These are phyloP conservation scores for Dryas octopetala DNA, from an alignment of 306 rosid genomes.

Conservation along the genomic window DNA sequence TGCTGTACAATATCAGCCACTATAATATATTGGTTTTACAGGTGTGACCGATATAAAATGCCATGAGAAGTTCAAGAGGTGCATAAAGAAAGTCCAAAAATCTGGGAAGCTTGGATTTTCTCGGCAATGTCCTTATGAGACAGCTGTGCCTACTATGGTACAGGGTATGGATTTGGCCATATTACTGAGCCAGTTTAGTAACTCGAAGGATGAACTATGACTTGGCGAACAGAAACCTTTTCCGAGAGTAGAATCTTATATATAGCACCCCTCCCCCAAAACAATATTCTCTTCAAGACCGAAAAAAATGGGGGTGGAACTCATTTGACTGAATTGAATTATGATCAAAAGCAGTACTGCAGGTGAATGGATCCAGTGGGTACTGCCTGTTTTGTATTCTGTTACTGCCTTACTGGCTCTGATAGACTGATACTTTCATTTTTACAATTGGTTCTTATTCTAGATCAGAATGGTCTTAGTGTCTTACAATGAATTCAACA, in stretches of 20 bases:
- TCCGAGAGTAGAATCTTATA: neutral
- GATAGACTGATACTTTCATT: neutral
- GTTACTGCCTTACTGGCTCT: neutral
- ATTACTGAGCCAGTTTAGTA: slow-evolving; percentile 61
- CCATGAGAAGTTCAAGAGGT: slow-evolving; percentile 60
- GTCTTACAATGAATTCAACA: slow-evolving; percentile 1
- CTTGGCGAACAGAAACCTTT: neutral
- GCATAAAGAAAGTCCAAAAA: slow-evolving; percentile 51
- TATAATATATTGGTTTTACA: slow-evolving; percentile 18
- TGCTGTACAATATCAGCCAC: neutral
- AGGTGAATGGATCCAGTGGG: neutral
- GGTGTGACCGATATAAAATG: slow-evolving; percentile 69
- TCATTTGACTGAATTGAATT: neutral
- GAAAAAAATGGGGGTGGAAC: neutral
- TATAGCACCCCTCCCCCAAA: neutral
- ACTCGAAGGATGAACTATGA: slow-evolving; percentile 36
- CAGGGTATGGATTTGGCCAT: slow-evolving; percentile 87
- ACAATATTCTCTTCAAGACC: neutral
- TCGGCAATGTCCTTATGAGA: slow-evolving; percentile 47
- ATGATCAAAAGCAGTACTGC: neutral
- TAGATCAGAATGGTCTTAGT: neutral
- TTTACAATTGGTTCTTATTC: neutral
- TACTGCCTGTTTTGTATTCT: neutral
- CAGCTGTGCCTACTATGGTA: slow-evolving; percentile 66
- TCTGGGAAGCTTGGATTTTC: slow-evolving; percentile 83